Evolutionary conservation across 352 stramenopile genomes (phyloP).

Genomic region (Blastocystis sp.): DNA sequence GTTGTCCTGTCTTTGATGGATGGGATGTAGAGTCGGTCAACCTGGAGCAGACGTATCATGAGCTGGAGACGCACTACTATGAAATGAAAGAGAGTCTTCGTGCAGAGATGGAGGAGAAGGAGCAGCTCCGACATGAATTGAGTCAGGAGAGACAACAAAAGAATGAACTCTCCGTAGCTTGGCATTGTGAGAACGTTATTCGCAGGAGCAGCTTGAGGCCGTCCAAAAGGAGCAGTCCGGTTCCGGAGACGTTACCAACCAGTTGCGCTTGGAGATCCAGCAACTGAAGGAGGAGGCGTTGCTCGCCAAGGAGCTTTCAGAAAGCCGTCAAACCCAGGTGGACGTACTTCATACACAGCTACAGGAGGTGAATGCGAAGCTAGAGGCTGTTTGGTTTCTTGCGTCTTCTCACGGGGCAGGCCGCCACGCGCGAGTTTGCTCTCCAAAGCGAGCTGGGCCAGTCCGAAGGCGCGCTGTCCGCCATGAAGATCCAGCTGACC

Average conservation of each 20-base stretch:
- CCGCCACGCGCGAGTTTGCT: not conserved
- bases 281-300: slow-evolving; percentile 27
- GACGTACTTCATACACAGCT: not conserved
- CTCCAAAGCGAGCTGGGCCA: slow-evolving; percentile 16
- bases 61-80: slow-evolving; percentile 32
- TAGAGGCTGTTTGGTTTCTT: not conserved
- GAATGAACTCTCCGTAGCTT: not conserved
- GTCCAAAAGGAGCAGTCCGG: slow-evolving; percentile 41
- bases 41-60: slow-evolving; percentile 44
- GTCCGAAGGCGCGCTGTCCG: not conserved
- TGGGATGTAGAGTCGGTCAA: not conserved
- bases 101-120: not conserved
- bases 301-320: slow-evolving; percentile 16
- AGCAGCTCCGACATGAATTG: not conserved
- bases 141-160: slow-evolving; percentile 9
- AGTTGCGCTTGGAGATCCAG: slow-evolving; percentile 38
- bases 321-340: not conserved
- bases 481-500: not conserved
- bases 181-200: not conserved
- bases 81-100: slow-evolving; percentile 33
- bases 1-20: not conserved
- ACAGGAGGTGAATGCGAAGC: not conserved
- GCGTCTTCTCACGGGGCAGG: not conserved
- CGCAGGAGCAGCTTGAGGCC: not conserved
- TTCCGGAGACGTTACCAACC: not conserved